These are phyloP conservation scores for Citrullus amarus DNA, from an alignment of 306 rosid genomes.

Conservation along the genomic window DNA sequence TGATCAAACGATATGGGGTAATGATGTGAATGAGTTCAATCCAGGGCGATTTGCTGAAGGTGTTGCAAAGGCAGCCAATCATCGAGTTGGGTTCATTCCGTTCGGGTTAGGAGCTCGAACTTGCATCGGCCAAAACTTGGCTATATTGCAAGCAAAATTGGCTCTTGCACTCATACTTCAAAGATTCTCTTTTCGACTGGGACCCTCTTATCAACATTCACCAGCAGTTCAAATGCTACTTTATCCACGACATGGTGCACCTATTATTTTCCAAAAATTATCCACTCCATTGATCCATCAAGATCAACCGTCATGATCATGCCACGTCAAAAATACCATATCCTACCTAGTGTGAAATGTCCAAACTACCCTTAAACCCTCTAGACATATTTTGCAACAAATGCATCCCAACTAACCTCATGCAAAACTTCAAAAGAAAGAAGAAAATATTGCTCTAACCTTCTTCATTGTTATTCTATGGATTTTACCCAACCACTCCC, in stretches of 20 bases:
- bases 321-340: not conserved
- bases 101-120: conserved; percentile 84
- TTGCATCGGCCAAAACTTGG: conserved; percentile 93
- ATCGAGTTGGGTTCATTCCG: conserved; percentile 66
- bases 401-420: conserved; percentile 9
- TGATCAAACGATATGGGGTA: conserved; percentile 72
- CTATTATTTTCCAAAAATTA: conserved; percentile 45
- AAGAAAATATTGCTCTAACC: not conserved
- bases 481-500: not conserved
- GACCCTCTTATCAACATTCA: conserved; percentile 83
- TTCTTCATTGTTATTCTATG: not conserved
- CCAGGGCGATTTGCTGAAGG: conserved; percentile 77
- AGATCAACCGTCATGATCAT: conserved; percentile 23
- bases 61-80: conserved; percentile 69
- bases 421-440: not conserved
- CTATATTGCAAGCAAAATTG: conserved; percentile 61
- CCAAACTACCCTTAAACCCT: conserved; percentile 20
- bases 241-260: conserved; percentile 90
- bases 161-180: conserved; percentile 70
- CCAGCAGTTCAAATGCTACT: conserved; percentile 96
- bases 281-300: not conserved
- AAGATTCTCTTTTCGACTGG: conserved; percentile 65
- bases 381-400: conserved; percentile 19
- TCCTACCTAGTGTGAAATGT: conserved; percentile 10
- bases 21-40: conserved; percentile 71